These are phyloP conservation scores for Nigrospora osmanthi DNA, from an alignment of 2,329 filamentous ascomycete genomes.

Conservation along the genomic window DNA sequence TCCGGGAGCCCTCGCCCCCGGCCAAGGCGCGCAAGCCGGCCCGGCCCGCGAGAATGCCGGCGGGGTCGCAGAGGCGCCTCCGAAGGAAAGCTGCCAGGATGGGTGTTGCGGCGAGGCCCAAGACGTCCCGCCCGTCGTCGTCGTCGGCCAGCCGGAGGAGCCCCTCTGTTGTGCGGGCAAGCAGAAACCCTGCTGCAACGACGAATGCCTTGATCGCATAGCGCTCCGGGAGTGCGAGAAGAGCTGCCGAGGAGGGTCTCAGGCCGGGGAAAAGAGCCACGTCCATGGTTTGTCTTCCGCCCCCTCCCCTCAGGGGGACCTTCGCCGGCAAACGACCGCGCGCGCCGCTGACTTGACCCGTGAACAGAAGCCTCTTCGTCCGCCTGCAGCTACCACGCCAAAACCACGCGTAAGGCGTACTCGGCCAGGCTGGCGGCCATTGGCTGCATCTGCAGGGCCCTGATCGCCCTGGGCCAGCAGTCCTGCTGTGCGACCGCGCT, in stretches of 20 bases:
- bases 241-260: conserved; percentile 6
- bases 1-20: no score
- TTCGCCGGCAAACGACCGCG: no score
- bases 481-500: conserved; percentile 17
- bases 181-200: conserved; percentile 29
- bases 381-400: conserved; percentile 28
- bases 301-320: no score
- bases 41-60: no score
- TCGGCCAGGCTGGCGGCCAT: conserved; percentile 34
- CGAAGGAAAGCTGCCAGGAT: no score
- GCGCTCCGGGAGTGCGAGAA: conserved; percentile 31
- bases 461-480: conserved; percentile 42
- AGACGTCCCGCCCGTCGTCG: no score
- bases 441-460: conserved; percentile 45
- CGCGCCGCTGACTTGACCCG: background rate
- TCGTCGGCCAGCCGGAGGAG: no score
- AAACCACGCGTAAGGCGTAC: conserved; percentile 28
- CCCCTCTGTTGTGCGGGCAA: conserved; percentile 12
- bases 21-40: no score
- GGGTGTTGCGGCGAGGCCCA: no score
- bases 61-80: no score
- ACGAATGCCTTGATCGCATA: conserved; percentile 34
- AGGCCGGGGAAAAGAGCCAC: background rate
- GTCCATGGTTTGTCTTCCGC: background rate
- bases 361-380: background rate